A percentile compares a stretch with the other conserved stretches of the same genome.
These are phyloP conservation scores for Brassica carinata DNA, from an alignment of 345 rosid genomes.

Conservation along the genomic window DNA sequence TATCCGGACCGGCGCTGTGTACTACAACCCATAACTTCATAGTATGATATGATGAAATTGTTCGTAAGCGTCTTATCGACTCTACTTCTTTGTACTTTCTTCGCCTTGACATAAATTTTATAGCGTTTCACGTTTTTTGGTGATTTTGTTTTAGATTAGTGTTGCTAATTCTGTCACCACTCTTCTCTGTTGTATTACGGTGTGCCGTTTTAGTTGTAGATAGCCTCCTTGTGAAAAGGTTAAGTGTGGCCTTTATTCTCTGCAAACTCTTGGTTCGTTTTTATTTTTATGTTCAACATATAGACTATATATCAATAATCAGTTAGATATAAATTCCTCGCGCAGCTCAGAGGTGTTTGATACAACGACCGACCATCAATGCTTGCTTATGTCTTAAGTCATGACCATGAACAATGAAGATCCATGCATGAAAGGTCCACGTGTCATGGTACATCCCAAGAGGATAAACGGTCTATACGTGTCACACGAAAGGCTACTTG, in stretches of 20 bases:
- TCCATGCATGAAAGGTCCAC: conserved; percentile 28
- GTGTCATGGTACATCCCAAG: conserved; percentile 11
- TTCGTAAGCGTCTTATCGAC: conserved; percentile 42
- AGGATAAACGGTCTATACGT: conserved; percentile 14
- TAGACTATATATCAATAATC: not conserved
- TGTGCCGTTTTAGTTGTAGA: not conserved
- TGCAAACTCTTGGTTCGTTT: not conserved
- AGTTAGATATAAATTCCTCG: not conserved
- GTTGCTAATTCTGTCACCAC: conserved; percentile 21
- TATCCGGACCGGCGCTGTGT: too few species aligned
- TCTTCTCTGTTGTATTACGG: not conserved
- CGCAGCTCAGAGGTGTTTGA: not conserved
- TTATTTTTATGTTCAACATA: not conserved
- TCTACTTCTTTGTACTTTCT: conserved; percentile 43
- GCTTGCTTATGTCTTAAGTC: conserved; percentile 8
- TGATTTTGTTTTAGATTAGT: conserved; percentile 18
- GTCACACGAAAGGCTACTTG: conserved; percentile 5
- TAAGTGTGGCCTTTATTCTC: not conserved
- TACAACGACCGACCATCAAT: conserved; percentile 12
- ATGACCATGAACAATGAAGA: not conserved
- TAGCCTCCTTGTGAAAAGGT: not conserved
- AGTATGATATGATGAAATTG: conserved; percentile 43
- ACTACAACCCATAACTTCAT: not conserved
- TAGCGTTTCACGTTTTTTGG: conserved; percentile 33
- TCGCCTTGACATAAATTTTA: conserved; percentile 34